These are phyloP conservation scores for Wolfiporia cocos DNA, from an alignment of 1,284 basidiomycete genomes.

Conservation along the genomic window DNA sequence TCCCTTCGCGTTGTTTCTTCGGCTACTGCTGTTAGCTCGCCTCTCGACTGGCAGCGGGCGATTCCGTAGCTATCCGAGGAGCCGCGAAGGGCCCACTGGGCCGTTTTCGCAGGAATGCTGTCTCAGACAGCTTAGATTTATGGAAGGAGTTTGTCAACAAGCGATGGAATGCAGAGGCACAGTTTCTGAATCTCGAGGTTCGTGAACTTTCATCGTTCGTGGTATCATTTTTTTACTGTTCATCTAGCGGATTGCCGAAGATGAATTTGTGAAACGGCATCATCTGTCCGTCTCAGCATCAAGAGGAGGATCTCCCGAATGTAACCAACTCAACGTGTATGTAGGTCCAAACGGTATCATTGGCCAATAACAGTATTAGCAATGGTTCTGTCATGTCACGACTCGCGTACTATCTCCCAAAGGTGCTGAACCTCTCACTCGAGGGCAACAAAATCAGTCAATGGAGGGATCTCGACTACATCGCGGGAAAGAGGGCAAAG, in stretches of 20 bases:
- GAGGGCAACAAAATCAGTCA: constrained; percentile 65
- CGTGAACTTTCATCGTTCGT: constrained; percentile 26
- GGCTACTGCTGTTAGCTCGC: constrained; percentile 24
- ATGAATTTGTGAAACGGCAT: constrained; percentile 64
- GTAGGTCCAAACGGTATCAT: constrained; percentile 77
- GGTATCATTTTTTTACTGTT: background rate
- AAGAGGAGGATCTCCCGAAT: constrained; percentile 70
- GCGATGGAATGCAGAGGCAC: constrained; percentile 61
- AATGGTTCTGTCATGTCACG: constrained; percentile 45
- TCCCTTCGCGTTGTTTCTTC: constrained; percentile 21
- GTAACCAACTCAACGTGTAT: constrained; percentile 87
- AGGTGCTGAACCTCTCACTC: constrained; percentile 76
- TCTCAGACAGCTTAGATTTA: constrained; percentile 43
- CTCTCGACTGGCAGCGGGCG: constrained; percentile 31
- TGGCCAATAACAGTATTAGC: constrained; percentile 53
- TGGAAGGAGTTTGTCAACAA: constrained; percentile 68
- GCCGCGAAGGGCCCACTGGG: constrained; percentile 41
- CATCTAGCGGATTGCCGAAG: constrained; percentile 53
- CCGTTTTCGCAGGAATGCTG: constrained; percentile 51
- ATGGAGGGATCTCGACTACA: constrained; percentile 63
- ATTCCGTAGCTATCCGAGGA: constrained; percentile 49
- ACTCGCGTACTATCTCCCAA: constrained; percentile 62
- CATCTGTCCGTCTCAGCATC: constrained; percentile 51
- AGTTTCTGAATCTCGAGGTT: constrained; percentile 79
- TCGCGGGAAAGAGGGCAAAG: constrained; percentile 55